Percentiles rank a stretch among this genome's conserved stretches.
These are phyloP conservation scores for Xylariaceae sp. DNA, from an alignment of 2,329 filamentous ascomycete genomes.

Conservation along the genomic window DNA sequence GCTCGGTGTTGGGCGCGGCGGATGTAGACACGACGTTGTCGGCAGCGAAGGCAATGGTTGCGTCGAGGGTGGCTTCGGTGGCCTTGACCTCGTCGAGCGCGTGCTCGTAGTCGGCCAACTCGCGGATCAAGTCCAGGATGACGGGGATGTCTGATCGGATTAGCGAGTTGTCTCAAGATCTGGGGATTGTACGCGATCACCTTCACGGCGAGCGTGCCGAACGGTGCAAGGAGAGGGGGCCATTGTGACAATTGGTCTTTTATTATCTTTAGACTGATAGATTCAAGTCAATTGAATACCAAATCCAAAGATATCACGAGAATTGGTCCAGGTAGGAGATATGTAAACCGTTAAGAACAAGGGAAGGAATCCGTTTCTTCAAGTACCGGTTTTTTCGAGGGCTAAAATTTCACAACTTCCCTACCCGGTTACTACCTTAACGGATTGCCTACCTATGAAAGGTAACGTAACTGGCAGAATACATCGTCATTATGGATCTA, in stretches of 20 bases:
- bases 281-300: background rate
- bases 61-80: constrained; percentile 64
- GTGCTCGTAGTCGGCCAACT: constrained; percentile 84
- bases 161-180: constrained; percentile 6
- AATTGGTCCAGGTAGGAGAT: background rate
- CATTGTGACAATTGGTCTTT: constrained; percentile 26
- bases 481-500: background rate
- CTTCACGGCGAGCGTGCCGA: constrained; percentile 56
- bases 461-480: too few relatives aligned
- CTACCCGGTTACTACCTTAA: too few relatives aligned
- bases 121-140: constrained; percentile 78
- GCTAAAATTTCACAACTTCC: background rate
- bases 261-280: background rate
- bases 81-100: constrained; percentile 69
- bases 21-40: constrained; percentile 40
- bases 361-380: background rate
- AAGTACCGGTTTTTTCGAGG: background rate
- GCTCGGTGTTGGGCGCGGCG: constrained; percentile 42
- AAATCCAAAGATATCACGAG: too few relatives aligned
- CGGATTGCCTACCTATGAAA: too few relatives aligned
- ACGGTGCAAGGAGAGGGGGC: constrained; percentile 36
- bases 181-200: constrained; percentile 33
- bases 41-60: constrained; percentile 73
- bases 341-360: background rate
- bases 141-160: constrained; percentile 61